These are phyloP conservation scores for Angomonas ambiguus DNA, from an alignment of 208 protist species.

Conservation along the genomic window DNA sequence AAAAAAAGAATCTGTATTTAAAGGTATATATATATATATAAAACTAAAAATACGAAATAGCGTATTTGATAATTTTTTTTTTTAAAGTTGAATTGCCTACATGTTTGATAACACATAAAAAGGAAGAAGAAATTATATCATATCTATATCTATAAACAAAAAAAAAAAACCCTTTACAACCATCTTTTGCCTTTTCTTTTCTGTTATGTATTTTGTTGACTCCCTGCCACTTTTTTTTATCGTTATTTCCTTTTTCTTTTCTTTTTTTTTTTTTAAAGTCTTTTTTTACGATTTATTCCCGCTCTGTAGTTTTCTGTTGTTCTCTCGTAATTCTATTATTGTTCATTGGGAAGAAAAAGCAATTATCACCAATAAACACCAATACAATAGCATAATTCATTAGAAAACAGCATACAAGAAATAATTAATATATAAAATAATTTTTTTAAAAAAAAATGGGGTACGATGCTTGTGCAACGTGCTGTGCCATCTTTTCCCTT, in stretches of 20 bases:
- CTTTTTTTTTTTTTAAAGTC: not conserved
- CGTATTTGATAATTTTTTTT: no score
- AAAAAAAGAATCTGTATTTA: not conserved
- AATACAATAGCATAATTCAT: not conserved
- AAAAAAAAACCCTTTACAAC: no score
- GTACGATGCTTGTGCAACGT: slow-evolving; percentile 61
- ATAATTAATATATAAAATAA: slow-evolving; percentile 6
- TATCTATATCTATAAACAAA: not conserved
- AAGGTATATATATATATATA: not conserved
- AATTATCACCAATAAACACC: slow-evolving; percentile 12
- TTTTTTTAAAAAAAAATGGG: slow-evolving; percentile 38
- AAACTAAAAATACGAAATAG: no score
- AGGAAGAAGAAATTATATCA: not conserved
- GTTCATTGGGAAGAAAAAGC: not conserved
- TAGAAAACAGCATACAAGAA: not conserved
- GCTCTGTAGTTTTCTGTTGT: slow-evolving; percentile 16
- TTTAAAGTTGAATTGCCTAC: not conserved
- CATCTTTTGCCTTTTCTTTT: no score
- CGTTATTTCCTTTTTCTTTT: not conserved
- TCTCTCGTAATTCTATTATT: not conserved
- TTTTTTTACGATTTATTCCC: slow-evolving; percentile 7
- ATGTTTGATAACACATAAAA: slow-evolving; percentile 17
- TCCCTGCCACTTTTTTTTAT: no score
- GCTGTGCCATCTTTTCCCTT: slow-evolving; percentile 81
- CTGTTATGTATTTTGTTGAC: no score